A percentile compares a stretch with the other conserved stretches of the same genome.
These are phyloP conservation scores for Entomortierella parvispora DNA, from an alignment of 192 early-diverging fungal genomes.

Conservation along the genomic window DNA sequence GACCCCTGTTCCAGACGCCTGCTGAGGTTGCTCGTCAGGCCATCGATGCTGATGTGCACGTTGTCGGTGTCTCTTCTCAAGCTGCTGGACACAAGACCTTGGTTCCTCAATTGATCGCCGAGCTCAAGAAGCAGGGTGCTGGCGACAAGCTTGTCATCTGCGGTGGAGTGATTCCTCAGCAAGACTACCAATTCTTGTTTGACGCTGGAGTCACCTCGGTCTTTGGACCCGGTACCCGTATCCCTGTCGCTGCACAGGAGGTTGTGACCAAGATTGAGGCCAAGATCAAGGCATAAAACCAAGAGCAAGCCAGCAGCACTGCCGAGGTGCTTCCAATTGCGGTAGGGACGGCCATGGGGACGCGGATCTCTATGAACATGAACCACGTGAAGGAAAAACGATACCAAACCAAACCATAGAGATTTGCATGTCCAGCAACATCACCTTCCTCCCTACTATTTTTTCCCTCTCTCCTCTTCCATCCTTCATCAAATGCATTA, in stretches of 20 bases:
- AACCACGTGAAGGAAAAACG: no score
- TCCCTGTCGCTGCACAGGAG: constrained; percentile 85
- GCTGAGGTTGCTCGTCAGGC: constrained; percentile 90
- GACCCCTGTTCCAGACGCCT: constrained; percentile 90
- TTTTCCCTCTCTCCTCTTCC: background rate
- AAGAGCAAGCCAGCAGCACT: background rate
- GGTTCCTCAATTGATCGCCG: constrained; percentile 80
- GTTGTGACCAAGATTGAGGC: constrained; percentile 78
- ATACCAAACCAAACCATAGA: no score
- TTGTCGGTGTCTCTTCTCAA: constrained; percentile 87
- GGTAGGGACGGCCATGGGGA: no score
- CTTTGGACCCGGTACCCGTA: constrained; percentile 91
- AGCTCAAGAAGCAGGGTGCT: constrained; percentile 81
- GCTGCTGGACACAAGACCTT: constrained; percentile 92
- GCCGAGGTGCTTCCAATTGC: background rate
- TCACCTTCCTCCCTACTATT: background rate
- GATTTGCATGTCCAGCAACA: no score
- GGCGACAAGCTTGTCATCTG: constrained; percentile 79
- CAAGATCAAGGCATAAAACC: constrained; percentile 34
- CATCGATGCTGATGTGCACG: constrained; percentile 90
- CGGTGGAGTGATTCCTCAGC: constrained; percentile 89
- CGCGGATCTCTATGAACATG: no score
- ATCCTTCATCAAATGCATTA: background rate
- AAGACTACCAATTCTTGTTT: constrained; percentile 87
- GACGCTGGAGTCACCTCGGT: constrained; percentile 83